Percentiles rank a stretch among this genome's conserved stretches.
Evolutionary conservation across 2,329 filamentous ascomycete species (phyloP).

Genomic region (Aspergillus puulaauensis): DNA sequence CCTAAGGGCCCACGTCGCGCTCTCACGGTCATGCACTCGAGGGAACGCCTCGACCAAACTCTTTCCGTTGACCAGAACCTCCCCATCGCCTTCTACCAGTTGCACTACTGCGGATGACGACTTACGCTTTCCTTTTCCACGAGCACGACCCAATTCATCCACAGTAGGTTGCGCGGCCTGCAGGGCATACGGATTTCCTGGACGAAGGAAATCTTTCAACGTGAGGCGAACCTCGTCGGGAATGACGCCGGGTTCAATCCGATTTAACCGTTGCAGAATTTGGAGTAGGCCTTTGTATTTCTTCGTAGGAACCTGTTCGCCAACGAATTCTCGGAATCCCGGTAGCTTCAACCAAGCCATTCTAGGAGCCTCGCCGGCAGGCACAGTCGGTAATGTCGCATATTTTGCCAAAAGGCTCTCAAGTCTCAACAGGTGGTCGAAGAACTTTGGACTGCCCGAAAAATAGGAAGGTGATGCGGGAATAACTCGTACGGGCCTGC

Average conservation of each 20-base stretch:
- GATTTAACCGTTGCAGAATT: constrained; percentile 76
- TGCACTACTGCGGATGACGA: constrained; percentile 79
- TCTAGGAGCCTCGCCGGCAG: constrained; percentile 65
- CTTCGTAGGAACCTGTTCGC: constrained; percentile 71
- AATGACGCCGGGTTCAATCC: constrained; percentile 76
- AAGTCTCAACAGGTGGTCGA: constrained; percentile 76
- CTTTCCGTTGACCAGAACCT: constrained; percentile 88
- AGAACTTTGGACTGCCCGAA: constrained; percentile 79
- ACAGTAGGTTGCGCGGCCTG: constrained; percentile 62
- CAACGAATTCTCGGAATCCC: constrained; percentile 70
- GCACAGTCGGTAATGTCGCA: constrained; percentile 68
- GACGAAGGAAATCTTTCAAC: constrained; percentile 70
- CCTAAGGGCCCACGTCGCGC: constrained; percentile 86
- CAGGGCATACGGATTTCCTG: constrained; percentile 69
- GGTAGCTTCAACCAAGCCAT: constrained; percentile 78
- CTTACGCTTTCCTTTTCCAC: constrained; percentile 84
- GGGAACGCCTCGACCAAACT: constrained; percentile 78
- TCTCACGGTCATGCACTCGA: constrained; percentile 89
- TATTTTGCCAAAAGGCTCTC: constrained; percentile 71
- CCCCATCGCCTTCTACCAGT: constrained; percentile 88
- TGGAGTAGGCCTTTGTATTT: constrained; percentile 77
- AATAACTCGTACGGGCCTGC: constrained; percentile 67
- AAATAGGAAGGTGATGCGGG: constrained; percentile 94
- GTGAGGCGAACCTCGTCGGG: constrained; percentile 67
- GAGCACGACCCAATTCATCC: constrained; percentile 74